Evolutionary conservation across 2,329 filamentous ascomycete genomes (phyloP).

Genomic region (Blumeria hordei): DNA sequence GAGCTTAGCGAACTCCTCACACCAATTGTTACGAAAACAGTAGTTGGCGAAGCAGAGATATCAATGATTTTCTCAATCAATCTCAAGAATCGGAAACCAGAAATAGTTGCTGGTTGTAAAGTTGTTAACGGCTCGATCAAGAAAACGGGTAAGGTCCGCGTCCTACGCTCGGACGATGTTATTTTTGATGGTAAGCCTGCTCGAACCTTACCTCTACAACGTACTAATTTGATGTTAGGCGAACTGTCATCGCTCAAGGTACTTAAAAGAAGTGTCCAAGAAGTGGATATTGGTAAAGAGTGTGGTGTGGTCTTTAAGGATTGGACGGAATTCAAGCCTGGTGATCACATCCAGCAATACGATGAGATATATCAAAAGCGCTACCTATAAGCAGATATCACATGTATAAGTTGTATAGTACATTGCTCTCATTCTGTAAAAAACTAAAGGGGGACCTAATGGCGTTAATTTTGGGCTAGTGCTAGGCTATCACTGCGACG

Average conservation of each 20-base stretch:
- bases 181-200: conserved; percentile 55
- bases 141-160: conserved; percentile 38
- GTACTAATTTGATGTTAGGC: conserved; percentile 25
- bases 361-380: conserved; percentile 51
- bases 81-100: conserved; percentile 41
- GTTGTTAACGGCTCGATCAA: conserved; percentile 58
- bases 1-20: conserved; percentile 46
- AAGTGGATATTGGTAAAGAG: conserved; percentile 83
- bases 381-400: conserved; percentile 10
- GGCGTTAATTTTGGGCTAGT: too few species aligned
- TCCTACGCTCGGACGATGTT: conserved; percentile 44
- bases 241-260: conserved; percentile 64
- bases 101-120: conserved; percentile 67
- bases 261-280: conserved; percentile 69
- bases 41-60: conserved; percentile 74
- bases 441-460: too few species aligned
- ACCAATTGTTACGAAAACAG: conserved; percentile 39
- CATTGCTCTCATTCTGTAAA: too few species aligned
- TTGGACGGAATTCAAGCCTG: conserved; percentile 55
- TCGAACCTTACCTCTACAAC: conserved; percentile 7
- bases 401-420: too few species aligned
- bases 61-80: conserved; percentile 67
- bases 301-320: conserved; percentile 70
- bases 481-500: too few species aligned
- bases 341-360: conserved; percentile 73